Conservation (phyloP, 202 grass and related monocot genomes). For the Setaria viridis region DNA sequence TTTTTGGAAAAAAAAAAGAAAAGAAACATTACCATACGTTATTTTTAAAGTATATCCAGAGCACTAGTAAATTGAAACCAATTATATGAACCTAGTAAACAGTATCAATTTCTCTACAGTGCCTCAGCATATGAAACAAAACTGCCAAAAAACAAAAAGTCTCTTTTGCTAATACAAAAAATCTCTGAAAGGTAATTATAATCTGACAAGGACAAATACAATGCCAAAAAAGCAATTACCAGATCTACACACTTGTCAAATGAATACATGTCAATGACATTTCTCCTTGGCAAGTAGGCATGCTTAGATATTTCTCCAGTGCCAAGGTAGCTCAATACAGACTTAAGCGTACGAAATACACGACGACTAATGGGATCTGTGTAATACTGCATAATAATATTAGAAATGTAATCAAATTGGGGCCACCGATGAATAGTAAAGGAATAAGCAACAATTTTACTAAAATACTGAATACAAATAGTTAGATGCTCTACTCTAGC, state of each 20-base stretch:
- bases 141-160: not conserved
- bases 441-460: constrained; percentile 19
- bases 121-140: not conserved
- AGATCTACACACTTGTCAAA: constrained; percentile 60
- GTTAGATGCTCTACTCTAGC: not conserved
- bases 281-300: constrained; percentile 57
- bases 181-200: not conserved
- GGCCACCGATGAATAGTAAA: not conserved
- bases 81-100: not conserved
- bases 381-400: constrained; percentile 63
- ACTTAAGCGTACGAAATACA: constrained; percentile 65
- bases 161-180: not conserved
- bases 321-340: constrained; percentile 59
- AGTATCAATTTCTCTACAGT: not conserved
- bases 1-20: not conserved
- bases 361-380: constrained; percentile 60
- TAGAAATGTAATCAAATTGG: constrained; percentile 35
- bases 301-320: constrained; percentile 68
- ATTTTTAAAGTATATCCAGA: constrained; percentile 9
- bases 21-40: not conserved
- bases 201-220: constrained; percentile 24
- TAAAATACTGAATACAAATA: constrained; percentile 16
- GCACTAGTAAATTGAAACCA: not conserved
- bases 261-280: constrained; percentile 61
- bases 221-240: constrained; percentile 42